Evolutionary conservation across 208 protist species (phyloP).

Genomic region (Acanthamoeba quina): DNA sequence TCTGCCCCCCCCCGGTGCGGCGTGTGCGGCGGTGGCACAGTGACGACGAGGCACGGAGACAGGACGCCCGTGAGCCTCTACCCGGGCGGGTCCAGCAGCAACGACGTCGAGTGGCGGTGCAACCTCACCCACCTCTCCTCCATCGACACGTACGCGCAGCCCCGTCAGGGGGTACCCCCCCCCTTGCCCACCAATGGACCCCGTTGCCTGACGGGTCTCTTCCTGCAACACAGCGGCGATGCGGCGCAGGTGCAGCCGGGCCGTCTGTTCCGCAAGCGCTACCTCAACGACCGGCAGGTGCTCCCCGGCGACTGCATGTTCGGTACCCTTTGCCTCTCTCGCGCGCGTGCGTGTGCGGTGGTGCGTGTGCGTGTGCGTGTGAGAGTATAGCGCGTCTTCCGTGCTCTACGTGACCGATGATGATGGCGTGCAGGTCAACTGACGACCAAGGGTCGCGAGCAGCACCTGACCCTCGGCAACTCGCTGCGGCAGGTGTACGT

Average conservation of each 20-base stretch:
- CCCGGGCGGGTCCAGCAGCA: conserved; percentile 5
- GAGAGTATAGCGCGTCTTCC: neutral
- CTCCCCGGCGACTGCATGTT: conserved; percentile 38
- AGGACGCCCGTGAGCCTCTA: neutral
- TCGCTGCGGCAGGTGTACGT: conserved; percentile 22
- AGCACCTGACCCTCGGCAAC: neutral
- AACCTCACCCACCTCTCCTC: neutral
- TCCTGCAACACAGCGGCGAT: neutral
- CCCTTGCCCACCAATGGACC: no score
- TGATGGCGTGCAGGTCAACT: conserved; percentile 2
- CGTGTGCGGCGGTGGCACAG: neutral
- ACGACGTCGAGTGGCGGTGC: conserved; percentile 24
- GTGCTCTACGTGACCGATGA: neutral
- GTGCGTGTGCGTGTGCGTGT: no score
- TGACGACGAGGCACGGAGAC: conserved; percentile 45
- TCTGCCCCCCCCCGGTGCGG: no score
- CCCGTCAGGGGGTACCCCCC: no score
- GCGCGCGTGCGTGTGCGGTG: no score
- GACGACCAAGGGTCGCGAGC: conserved; percentile 13
- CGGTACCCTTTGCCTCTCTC: neutral
- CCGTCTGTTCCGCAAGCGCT: conserved; percentile 6
- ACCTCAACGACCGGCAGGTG: neutral
- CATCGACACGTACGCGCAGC: neutral
- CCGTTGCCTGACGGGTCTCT: no score
- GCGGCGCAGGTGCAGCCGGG: neutral